phyloP scores from a whole-genome alignment of 2,329 filamentous ascomycete species.

The Westerdykella ornata region DNA sequence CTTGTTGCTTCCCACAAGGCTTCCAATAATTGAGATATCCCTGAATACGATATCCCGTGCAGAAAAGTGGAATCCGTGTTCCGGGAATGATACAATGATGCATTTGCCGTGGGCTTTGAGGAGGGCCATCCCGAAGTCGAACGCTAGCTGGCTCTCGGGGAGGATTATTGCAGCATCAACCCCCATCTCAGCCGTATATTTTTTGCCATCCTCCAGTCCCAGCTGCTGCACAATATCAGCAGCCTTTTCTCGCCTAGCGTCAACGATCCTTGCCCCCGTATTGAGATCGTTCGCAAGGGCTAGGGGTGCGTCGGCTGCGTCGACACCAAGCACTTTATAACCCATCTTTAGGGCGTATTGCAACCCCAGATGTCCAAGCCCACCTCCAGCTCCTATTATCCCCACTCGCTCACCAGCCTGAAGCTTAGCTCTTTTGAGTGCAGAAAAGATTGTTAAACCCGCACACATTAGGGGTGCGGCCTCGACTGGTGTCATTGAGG shows the following conservation, averaged over 20 bases:
- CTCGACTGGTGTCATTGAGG: conserved; percentile 32
- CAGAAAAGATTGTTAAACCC: conserved; percentile 39
- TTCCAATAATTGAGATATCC: conserved; percentile 41
- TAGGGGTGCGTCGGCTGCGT: conserved; percentile 35
- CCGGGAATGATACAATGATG: conserved; percentile 44
- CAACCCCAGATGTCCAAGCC: conserved; percentile 28
- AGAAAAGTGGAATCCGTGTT: conserved; percentile 40
- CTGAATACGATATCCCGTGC: conserved; percentile 41
- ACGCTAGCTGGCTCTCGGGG: conserved; percentile 43
- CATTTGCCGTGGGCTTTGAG: conserved; percentile 43
- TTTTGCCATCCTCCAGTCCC: conserved; percentile 34
- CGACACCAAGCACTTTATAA: conserved; percentile 34
- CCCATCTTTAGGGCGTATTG: conserved; percentile 31
- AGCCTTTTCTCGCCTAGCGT: conserved; percentile 33
- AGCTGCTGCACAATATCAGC: conserved; percentile 28
- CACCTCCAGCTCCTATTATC: conserved; percentile 37
- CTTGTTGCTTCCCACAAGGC: conserved; percentile 40
- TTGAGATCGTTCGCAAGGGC: conserved; percentile 31
- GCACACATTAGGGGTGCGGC: conserved; percentile 42
- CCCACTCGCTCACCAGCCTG: conserved; percentile 33
- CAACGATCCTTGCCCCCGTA: conserved; percentile 34
- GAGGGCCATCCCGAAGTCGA: conserved; percentile 43
- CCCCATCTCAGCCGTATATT: conserved; percentile 38
- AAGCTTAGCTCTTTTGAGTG: conserved; percentile 34
- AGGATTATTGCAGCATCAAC: conserved; percentile 44